A percentile compares a stretch with the other conserved stretches of the same genome.
Conservation (phyloP, 2,329 filamentous ascomycete genomes). For the Alternaria gansuensis region DNA sequence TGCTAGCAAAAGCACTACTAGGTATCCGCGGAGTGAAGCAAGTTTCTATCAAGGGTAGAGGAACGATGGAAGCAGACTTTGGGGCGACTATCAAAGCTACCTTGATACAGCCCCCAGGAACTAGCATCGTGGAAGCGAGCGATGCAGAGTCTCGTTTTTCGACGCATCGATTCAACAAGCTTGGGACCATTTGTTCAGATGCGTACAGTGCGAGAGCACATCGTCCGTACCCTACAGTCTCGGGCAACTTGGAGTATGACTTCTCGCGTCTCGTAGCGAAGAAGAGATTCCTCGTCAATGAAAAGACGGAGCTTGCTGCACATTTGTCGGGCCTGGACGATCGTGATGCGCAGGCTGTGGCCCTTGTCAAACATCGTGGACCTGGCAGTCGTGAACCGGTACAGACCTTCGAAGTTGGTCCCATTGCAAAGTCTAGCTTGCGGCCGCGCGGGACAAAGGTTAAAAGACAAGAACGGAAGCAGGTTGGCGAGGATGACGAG, state of each 20-base stretch:
- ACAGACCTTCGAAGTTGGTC: not conserved
- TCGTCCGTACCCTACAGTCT: not conserved
- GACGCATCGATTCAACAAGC: not conserved
- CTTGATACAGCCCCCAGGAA: not conserved
- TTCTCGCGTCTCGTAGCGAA: not conserved
- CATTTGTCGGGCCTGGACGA: not conserved
- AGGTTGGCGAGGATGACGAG: not conserved
- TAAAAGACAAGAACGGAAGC: not conserved
- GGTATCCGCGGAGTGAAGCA: constrained; percentile 28
- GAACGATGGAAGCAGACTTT: not conserved
- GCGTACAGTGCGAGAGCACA: not conserved
- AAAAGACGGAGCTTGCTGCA: not conserved
- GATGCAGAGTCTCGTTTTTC: not conserved
- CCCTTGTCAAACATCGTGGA: not conserved
- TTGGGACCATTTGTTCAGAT: not conserved
- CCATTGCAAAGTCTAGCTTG: not conserved
- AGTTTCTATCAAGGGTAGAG: constrained; percentile 7
- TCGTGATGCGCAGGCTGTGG: not conserved
- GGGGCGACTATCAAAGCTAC: constrained; percentile 4
- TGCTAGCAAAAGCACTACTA: constrained; percentile 26
- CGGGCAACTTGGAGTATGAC: not conserved
- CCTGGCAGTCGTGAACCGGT: too few species aligned
- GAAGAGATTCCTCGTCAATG: not conserved
- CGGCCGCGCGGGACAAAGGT: not conserved
- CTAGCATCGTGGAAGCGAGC: not conserved